phyloP scores from a whole-genome alignment of 2,329 filamentous ascomycete species.

The Grosmannia huntii region DNA sequence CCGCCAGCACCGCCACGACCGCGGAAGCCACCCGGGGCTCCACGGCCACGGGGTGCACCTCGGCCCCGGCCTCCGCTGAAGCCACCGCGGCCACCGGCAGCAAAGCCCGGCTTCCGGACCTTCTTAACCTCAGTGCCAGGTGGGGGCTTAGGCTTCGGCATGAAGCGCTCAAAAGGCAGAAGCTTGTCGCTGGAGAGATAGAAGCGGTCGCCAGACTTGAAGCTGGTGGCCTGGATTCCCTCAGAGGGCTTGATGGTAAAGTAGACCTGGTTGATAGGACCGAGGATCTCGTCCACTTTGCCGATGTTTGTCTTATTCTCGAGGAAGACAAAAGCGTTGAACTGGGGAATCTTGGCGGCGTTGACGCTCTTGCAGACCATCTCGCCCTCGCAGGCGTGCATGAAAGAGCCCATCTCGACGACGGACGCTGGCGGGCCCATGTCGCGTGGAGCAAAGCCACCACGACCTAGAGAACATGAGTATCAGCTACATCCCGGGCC shows the following conservation, averaged over 20 bases:
- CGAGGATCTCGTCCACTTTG: slow-evolving; percentile 96
- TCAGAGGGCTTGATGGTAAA: slow-evolving; percentile 98
- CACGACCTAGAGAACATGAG: slow-evolving; percentile 28
- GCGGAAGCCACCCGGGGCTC: slow-evolving; percentile 14
- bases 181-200: slow-evolving; percentile 93
- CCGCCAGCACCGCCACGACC: slow-evolving; percentile 17
- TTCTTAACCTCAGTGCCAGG: slow-evolving; percentile 47
- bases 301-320: slow-evolving; percentile 96
- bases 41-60: slow-evolving; percentile 16
- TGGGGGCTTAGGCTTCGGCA: slow-evolving; percentile 77
- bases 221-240: slow-evolving; percentile 86
- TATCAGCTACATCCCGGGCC: slow-evolving; percentile 10
- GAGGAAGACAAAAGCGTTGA: slow-evolving; percentile 97
- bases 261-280: slow-evolving; percentile 93
- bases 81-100: slow-evolving; percentile 26
- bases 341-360: slow-evolving; percentile 81
- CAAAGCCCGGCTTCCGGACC: slow-evolving; percentile 45
- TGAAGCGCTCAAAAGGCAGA: slow-evolving; percentile 86
- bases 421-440: slow-evolving; percentile 51
- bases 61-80: slow-evolving; percentile 16
- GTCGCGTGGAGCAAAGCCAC: slow-evolving; percentile 45
- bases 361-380: slow-evolving; percentile 96
- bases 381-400: slow-evolving; percentile 93
- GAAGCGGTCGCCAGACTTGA: slow-evolving; percentile 95
- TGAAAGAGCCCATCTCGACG: slow-evolving; percentile 80